phyloP scores from a whole-genome alignment of 331 rosid genomes.

The Cydonia oblonga region DNA sequence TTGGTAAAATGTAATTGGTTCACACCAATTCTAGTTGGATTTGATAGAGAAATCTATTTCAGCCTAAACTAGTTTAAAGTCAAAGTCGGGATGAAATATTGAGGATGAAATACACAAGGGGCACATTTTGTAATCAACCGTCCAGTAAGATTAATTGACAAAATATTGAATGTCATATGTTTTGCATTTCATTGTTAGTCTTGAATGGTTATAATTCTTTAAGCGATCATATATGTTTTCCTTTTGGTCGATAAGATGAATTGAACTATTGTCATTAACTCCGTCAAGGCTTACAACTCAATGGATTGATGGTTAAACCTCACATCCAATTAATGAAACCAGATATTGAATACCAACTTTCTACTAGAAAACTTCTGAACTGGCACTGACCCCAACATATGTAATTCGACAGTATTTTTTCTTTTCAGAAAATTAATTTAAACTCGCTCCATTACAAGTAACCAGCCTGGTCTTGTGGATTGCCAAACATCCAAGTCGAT shows the following conservation, averaged over 20 bases:
- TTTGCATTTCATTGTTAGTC: neutral
- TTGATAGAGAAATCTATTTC: neutral
- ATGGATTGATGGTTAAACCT: neutral
- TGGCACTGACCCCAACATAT: neutral
- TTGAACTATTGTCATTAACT: neutral
- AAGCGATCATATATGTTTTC: neutral
- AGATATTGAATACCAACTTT: neutral
- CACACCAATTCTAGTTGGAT: neutral
- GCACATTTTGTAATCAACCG: neutral
- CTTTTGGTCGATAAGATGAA: neutral
- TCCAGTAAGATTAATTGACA: neutral
- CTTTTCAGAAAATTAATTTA: no score
- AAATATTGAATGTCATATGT: neutral
- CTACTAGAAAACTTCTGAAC: neutral
- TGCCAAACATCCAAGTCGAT: neutral
- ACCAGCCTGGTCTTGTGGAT: neutral
- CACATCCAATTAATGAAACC: neutral
- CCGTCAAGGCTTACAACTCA: neutral
- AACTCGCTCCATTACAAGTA: no score
- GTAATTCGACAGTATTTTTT: neutral
- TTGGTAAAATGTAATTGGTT: neutral
- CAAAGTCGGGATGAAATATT: neutral
- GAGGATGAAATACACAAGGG: neutral
- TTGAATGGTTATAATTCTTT: neutral
- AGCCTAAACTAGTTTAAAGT: neutral